Evolutionary conservation across 192 early-diverging fungal genomes (phyloP).

Genomic region (Linnemannia elongata): DNA sequence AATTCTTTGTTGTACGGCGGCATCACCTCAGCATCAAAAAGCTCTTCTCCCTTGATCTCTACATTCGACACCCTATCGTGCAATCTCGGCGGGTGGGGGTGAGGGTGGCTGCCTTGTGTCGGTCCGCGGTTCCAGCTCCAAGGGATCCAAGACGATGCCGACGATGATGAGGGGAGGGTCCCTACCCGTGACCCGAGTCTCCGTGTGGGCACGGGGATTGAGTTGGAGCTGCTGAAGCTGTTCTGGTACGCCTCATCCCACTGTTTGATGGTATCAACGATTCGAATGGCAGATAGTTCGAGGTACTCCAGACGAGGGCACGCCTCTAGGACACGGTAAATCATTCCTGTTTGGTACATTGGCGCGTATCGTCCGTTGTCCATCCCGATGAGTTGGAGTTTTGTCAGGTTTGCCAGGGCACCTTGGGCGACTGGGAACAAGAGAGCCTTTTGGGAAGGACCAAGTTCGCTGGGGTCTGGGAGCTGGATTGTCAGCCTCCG

Average conservation of each 20-base stretch:
- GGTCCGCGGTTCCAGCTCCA: neutral
- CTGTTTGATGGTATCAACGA: constrained; percentile 10
- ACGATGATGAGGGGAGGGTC: neutral
- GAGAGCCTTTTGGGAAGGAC: neutral
- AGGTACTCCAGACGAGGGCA: constrained; percentile 17
- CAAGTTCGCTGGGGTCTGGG: neutral
- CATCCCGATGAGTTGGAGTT: constrained; percentile 8
- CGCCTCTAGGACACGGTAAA: constrained; percentile 12
- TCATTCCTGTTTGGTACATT: constrained; percentile 18
- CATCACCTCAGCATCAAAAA: neutral
- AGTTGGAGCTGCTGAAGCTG: neutral
- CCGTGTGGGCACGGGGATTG: neutral
- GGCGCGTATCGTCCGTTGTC: neutral
- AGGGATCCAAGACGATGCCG: neutral
- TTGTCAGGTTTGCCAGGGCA: constrained; percentile 10
- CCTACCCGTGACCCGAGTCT: neutral
- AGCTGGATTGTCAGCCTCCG: neutral
- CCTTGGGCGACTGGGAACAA: constrained; percentile 18
- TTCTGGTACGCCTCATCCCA: constrained; percentile 1
- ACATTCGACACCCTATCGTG: neutral
- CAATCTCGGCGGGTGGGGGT: neutral
- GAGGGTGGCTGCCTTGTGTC: neutral
- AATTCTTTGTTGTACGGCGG: neutral
- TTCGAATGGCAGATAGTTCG: constrained; percentile 8
- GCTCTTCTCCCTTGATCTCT: neutral